Evolutionary conservation across 768 basidiomycete species (phyloP), one percentile per base, ranked within the genome.

Genomic region (Scleroderma bovista): DNA sequence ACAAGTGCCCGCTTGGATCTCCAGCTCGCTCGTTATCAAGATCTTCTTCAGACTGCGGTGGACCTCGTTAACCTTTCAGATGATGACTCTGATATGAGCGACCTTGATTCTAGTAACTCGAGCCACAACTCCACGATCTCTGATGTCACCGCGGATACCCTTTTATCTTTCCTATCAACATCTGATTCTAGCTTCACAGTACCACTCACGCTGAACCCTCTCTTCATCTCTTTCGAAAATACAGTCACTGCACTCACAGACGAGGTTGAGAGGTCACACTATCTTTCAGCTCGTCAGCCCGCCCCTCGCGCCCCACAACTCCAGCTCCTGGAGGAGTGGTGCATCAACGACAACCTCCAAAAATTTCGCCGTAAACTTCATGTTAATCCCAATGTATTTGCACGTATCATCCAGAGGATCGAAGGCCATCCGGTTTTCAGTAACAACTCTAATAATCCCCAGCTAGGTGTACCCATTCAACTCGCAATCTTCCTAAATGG

Each of bases 401-500:
- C 63, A 17, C 34, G 17, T 2, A 56, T 62, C 1, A 19, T 65
- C 2, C 19, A 38, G 0, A 32, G 43, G 6, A 64, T 69, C 39
- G 22, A 57, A 10, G 39, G 40, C n/a, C 59, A 69, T 47, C 55
- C 56, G 13, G 48, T 69, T 11, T 70, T 70, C 48, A 12, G 42
- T 11, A 65, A 61, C 46, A 53, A 51, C n/a, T 58, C 52, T 0
- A 46, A 47, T 34, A 48, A 58, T 33, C 19, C 26, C 2, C 67
- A 69, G 48, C 53, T 61, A 12, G 62, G 63, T 10, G 54, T 68
- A 23, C 54, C 59, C 3, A 43, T 56, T 9, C 66, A 70, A 43
- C 60, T 71, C 3, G 61, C 67, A 2, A 64, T 69, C 17, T 53
- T 60, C 24, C 36, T 67, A 31, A 61, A 52, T 36, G 72, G 2